These are phyloP conservation scores for Tricholoma saponaceum DNA, from an alignment of 768 basidiomycete genomes.

Conservation along the genomic window DNA sequence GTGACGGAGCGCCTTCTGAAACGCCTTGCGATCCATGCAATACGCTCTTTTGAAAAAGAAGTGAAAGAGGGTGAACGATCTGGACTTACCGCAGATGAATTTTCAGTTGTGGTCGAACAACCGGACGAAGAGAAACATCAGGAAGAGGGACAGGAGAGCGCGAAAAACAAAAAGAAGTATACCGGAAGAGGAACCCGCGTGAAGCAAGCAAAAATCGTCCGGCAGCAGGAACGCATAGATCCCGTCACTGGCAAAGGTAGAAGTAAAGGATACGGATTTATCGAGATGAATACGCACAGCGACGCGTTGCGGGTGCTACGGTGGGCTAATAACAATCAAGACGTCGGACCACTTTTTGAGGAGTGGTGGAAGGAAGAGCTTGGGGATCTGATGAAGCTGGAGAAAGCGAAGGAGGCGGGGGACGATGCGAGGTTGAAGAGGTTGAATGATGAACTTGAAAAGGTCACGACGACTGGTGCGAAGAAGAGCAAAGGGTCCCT, in stretches of 20 bases:
- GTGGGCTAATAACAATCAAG: slow-evolving; percentile 91
- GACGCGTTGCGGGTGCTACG: slow-evolving; percentile 89
- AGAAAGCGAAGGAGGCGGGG: slow-evolving; percentile 41
- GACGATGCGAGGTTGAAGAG: slow-evolving; percentile 51
- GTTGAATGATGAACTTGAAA: slow-evolving; percentile 54
- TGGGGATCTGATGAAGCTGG: slow-evolving; percentile 50
- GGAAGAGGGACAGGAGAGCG: slow-evolving; percentile 29
- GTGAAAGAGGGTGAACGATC: slow-evolving; percentile 58
- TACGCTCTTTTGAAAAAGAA: slow-evolving; percentile 73
- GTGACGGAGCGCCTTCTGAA: slow-evolving; percentile 89
- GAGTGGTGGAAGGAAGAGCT: slow-evolving; percentile 87
- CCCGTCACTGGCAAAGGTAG: slow-evolving; percentile 81
- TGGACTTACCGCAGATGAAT: slow-evolving; percentile 71
- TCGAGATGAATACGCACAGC: slow-evolving; percentile 84
- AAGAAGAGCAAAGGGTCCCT: slow-evolving; percentile 48
- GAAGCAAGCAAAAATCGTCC: slow-evolving; percentile 89
- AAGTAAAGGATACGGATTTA: slow-evolving; percentile 93
- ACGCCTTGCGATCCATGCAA: slow-evolving; percentile 78
- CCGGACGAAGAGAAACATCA: slow-evolving; percentile 42
- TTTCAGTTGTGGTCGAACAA: slow-evolving; percentile 40
- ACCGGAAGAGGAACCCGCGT: slow-evolving; percentile 43
- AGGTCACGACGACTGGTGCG: slow-evolving; percentile 17
- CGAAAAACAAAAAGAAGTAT: slow-evolving; percentile 21
- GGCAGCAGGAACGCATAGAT: slow-evolving; percentile 87
- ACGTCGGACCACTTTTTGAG: slow-evolving; percentile 58